Conservation (phyloP, 352 stramenopile species). For the Phytopythium helicoides region DNA sequence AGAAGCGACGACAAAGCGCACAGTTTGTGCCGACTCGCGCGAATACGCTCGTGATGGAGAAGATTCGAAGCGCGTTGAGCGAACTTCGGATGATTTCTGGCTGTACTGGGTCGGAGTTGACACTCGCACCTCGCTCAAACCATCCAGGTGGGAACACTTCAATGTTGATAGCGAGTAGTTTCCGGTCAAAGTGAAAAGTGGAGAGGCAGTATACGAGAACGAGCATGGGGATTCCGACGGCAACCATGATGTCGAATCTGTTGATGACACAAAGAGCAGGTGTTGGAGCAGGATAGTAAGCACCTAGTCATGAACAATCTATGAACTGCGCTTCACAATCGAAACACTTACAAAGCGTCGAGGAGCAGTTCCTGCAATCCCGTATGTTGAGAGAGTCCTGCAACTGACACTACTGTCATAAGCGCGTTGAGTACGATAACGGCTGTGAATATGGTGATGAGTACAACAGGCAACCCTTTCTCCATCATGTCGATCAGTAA, state of each 20-base stretch:
- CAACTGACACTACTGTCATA: neutral
- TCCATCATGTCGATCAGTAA: constrained; percentile 13
- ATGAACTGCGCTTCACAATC: too few species aligned
- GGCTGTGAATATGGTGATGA: constrained; percentile 1
- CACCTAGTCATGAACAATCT: too few species aligned
- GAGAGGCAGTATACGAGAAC: constrained; percentile 26
- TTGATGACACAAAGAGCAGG: neutral
- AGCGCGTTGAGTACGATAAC: constrained; percentile 6
- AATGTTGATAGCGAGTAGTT: constrained; percentile 28
- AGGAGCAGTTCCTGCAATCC: constrained; percentile 10
- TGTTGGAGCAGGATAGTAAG: neutral
- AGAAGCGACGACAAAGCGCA: constrained; percentile 19
- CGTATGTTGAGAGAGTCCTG: constrained; percentile 1
- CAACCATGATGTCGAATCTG: constrained; percentile 35
- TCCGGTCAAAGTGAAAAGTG: constrained; percentile 27
- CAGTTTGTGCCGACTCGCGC: constrained; percentile 25
- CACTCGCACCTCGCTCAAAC: constrained; percentile 26
- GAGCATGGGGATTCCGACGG: constrained; percentile 30
- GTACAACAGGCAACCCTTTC: constrained; percentile 2
- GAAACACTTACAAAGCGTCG: constrained; percentile 15
- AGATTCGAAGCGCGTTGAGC: constrained; percentile 30
- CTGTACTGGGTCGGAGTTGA: constrained; percentile 22
- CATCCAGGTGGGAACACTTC: constrained; percentile 20
- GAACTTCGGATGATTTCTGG: constrained; percentile 19
- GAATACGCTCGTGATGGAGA: constrained; percentile 20